Percentiles rank a stretch among this genome's conserved stretches.
Conservation (phyloP, 495 filamentous ascomycete genomes). For the Podospora bellae-mahoneyi region DNA sequence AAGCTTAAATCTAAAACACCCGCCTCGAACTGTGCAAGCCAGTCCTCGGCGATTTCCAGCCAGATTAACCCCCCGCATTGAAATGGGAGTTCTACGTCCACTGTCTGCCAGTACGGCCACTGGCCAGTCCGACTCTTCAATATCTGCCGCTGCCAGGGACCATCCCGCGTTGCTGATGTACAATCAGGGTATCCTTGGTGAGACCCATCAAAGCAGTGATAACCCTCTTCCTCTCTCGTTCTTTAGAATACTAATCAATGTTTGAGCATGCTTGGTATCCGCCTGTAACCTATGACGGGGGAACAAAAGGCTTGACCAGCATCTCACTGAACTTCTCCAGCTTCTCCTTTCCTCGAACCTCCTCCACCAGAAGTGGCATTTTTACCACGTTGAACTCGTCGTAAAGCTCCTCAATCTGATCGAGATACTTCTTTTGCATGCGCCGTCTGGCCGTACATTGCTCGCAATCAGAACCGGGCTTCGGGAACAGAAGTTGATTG, state of each 20-base stretch:
- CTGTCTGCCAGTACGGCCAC: neutral
- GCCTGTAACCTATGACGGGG: constrained; percentile 52
- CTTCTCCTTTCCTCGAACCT: constrained; percentile 91
- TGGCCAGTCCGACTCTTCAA: neutral
- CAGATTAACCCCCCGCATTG: neutral
- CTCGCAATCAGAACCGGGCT: constrained; percentile 78
- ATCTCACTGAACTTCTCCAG: constrained; percentile 92
- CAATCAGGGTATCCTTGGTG: neutral
- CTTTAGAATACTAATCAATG: neutral
- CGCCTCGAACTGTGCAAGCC: neutral
- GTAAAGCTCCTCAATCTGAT: constrained; percentile 98
- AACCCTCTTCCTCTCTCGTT: neutral
- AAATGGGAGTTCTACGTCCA: neutral
- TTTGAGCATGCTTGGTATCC: neutral
- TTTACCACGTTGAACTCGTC: constrained; percentile 99
- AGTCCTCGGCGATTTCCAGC: neutral
- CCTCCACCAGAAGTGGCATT: constrained; percentile 92
- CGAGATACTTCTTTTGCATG: constrained; percentile 99
- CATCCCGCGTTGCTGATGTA: neutral
- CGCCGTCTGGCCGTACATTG: constrained; percentile 92
- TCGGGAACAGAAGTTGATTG: constrained; percentile 95
- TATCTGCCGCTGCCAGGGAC: neutral
- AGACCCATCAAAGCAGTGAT: neutral
- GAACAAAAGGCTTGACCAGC: constrained; percentile 79
- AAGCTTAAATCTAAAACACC: neutral